These are phyloP conservation scores for Candida multigemmis DNA, from an alignment of 805 yeast genomes.

Conservation along the genomic window DNA sequence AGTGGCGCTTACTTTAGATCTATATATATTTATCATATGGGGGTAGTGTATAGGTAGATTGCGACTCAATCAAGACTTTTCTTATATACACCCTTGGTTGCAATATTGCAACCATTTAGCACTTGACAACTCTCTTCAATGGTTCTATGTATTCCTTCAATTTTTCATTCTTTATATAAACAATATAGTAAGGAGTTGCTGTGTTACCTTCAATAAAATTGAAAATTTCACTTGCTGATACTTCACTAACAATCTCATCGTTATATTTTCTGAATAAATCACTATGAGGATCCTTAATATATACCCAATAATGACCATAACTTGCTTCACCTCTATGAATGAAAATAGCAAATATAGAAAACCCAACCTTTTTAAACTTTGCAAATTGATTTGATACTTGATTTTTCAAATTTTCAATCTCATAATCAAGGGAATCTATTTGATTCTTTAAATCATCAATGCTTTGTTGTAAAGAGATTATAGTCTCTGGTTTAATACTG, in stretches of 20 bases:
- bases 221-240: constrained; percentile 53
- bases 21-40: no score
- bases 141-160: constrained; percentile 54
- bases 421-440: constrained; percentile 29
- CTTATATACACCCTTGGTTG: no score
- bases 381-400: constrained; percentile 54
- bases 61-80: no score
- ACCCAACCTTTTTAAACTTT: constrained; percentile 55
- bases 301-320: constrained; percentile 96
- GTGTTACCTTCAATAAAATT: constrained; percentile 61
- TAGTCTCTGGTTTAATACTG: constrained; percentile 35
- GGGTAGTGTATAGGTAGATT: no score
- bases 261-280: constrained; percentile 81
- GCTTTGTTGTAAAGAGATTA: constrained; percentile 38
- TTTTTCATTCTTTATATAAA: constrained; percentile 62
- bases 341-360: constrained; percentile 82
- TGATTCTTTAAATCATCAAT: constrained; percentile 39
- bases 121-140: constrained; percentile 36
- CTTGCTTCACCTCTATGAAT: constrained; percentile 94
- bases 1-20: no score
- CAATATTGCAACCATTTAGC: no score
- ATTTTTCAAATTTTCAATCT: constrained; percentile 35
- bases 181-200: constrained; percentile 92
- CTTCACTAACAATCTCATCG: constrained; percentile 91
- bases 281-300: constrained; percentile 66